Evolutionary conservation across 768 basidiomycete species (phyloP), one percentile per base, ranked within the genome.

Genomic region (Suillus variegatus): DNA sequence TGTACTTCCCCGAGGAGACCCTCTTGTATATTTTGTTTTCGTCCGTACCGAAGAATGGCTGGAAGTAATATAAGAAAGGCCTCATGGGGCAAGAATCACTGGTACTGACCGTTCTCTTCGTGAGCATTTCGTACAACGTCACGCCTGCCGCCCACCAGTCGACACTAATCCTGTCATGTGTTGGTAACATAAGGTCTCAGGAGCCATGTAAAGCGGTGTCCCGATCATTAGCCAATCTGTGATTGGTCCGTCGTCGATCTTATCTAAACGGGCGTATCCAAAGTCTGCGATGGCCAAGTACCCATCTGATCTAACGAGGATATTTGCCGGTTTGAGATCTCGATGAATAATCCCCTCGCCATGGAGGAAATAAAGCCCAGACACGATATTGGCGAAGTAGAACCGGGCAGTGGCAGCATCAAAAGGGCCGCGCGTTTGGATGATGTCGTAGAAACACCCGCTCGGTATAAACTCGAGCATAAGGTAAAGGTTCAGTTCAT

Each of bases 61-160:
- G 18, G 22, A 32, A 41, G 64, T 44, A 1, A 35, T n/a, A 55
- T 69, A 54, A 20, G 16, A 56, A 22, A 35, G 22, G 16, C 3
- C 0, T 58, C 14, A 10, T 28, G 25, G 3, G 2, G 22, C 10
- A 51, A 14, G 12, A 10, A 65, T 70, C 56, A 47, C 32, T 18
- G 10, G n/a, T 20, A 72, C 80, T 65, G 69, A 74, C 76, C 64
- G 74, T 66, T 62, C 72, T 73, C 43, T 77, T 73, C 5, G 82
- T 80, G 5, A 80, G 69, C 83, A 88, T 85, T 68, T 88, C 86
- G 64, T 79, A 88, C 32, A 88, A 69, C 28, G 81, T 76, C 13
- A 83, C 70, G 0, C 85, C 87, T 32, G 76, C 76, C 25, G 86
- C 76, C 81, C 84, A 88, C 86, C 86, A 87, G 71, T 89, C 87